Conservation (phyloP, 495 filamentous ascomycete species). For the Amphirosellinia nigrospora region DNA sequence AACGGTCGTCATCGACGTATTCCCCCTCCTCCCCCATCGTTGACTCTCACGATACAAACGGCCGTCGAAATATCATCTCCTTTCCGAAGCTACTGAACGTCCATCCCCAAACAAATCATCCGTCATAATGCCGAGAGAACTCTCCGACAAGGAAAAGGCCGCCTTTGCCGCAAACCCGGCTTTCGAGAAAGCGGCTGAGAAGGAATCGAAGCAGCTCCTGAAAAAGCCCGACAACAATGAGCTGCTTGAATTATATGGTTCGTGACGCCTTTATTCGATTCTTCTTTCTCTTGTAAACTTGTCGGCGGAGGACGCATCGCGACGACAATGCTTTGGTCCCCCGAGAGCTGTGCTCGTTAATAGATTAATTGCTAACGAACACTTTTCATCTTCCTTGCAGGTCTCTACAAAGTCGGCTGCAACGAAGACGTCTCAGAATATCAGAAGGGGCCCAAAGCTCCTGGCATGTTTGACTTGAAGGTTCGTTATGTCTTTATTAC, state of each 20-base stretch:
- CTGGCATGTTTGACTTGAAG: slow-evolving; percentile 62
- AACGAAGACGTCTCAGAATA: slow-evolving; percentile 55
- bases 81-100: neutral
- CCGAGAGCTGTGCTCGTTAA: neutral
- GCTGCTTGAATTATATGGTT: slow-evolving; percentile 60
- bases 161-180: slow-evolving; percentile 47
- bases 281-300: neutral
- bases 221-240: slow-evolving; percentile 63
- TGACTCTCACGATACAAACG: neutral
- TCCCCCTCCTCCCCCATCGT: neutral
- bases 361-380: neutral
- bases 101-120: neutral
- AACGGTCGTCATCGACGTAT: neutral
- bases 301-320: neutral
- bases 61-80: neutral
- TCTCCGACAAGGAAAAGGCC: slow-evolving; percentile 10
- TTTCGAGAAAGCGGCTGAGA: slow-evolving; percentile 63
- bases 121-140: slow-evolving; percentile 42
- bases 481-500: slow-evolving; percentile 45
- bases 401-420: slow-evolving; percentile 59
- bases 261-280: neutral
- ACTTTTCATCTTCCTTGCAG: slow-evolving; percentile 33
- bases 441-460: slow-evolving; percentile 33
- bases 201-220: slow-evolving; percentile 68
- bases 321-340: neutral